Conservation (phyloP, 169 alveolate species). For the Plasmodium inui region DNA sequence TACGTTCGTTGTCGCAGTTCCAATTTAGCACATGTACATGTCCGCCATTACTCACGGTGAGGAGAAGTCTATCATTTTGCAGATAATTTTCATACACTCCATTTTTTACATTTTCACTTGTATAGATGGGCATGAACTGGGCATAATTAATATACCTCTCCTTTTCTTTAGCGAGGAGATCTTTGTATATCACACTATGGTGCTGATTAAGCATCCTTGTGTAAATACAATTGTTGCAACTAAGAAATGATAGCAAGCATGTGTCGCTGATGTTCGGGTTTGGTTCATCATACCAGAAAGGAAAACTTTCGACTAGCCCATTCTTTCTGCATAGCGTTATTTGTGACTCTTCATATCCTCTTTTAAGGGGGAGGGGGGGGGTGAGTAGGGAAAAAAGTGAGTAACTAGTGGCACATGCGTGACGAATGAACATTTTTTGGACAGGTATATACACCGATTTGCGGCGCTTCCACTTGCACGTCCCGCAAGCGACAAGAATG, state of each 20-base stretch:
- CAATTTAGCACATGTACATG: slow-evolving; percentile 57
- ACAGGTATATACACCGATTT: background rate
- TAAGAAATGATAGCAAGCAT: slow-evolving; percentile 25
- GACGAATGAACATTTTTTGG: background rate
- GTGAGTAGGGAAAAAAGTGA: background rate
- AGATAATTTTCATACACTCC: slow-evolving; percentile 53
- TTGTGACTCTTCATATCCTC: slow-evolving; percentile 74
- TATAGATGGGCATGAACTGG: slow-evolving; percentile 43
- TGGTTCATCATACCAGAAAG: slow-evolving; percentile 12
- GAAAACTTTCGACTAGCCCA: slow-evolving; percentile 51
- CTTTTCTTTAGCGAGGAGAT: slow-evolving; percentile 26
- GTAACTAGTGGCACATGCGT: background rate
- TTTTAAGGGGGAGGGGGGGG: background rate
- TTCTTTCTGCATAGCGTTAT: slow-evolving; percentile 54
- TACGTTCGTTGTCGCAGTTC: slow-evolving; percentile 16
- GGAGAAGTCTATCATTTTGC: slow-evolving; percentile 32
- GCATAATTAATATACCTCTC: slow-evolving; percentile 26
- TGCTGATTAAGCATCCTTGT: slow-evolving; percentile 62
- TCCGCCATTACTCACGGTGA: slow-evolving; percentile 52
- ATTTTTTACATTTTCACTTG: slow-evolving; percentile 29
- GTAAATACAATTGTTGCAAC: slow-evolving; percentile 47
- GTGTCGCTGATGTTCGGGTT: slow-evolving; percentile 13
- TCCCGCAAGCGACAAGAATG: background rate
- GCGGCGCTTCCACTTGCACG: background rate
- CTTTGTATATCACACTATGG: slow-evolving; percentile 51